Conservation (phyloP, 345 rosid genomes). For the Eucalyptus regnans region DNA sequence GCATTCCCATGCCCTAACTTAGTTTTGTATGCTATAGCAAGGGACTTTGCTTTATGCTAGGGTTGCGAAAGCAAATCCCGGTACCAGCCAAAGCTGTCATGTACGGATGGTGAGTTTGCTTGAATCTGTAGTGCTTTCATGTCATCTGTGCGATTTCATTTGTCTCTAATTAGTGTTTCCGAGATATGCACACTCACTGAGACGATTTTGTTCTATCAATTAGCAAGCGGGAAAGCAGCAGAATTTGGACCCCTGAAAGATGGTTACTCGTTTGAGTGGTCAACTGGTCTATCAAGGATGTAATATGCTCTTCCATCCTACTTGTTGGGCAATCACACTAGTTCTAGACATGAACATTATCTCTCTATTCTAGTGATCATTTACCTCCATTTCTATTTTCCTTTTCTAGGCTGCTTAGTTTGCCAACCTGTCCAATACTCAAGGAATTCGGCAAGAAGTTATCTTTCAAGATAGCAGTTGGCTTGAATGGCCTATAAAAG, state of each 20-base stretch:
- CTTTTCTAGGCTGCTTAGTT: conserved; percentile 47
- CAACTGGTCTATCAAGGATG: conserved; percentile 77
- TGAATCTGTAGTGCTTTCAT: neutral
- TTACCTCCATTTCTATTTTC: neutral
- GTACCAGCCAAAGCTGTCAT: conserved; percentile 69
- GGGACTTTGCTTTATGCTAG: conserved; percentile 70
- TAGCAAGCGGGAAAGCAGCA: conserved; percentile 77
- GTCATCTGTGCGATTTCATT: neutral
- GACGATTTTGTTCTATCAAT: neutral
- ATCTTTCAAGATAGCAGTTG: conserved; percentile 71
- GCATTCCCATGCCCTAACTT: neutral
- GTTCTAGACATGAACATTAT: neutral
- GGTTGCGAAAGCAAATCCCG: conserved; percentile 64
- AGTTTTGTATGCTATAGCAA: conserved; percentile 22
- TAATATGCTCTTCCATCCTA: conserved; percentile 5
- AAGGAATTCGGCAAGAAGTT: conserved; percentile 73
- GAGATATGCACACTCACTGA: neutral
- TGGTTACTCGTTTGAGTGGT: conserved; percentile 78
- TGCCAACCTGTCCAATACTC: conserved; percentile 67
- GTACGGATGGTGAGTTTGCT: conserved; percentile 51
- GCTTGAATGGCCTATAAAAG: conserved; percentile 36
- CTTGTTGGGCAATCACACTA: neutral
- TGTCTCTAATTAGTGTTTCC: neutral
- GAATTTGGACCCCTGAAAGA: conserved; percentile 63
- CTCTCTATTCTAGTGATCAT: neutral